Evolutionary conservation across 345 rosid genomes (phyloP), one percentile per base, ranked within the genome.

Genomic region (Atalantia buxifolia): DNA sequence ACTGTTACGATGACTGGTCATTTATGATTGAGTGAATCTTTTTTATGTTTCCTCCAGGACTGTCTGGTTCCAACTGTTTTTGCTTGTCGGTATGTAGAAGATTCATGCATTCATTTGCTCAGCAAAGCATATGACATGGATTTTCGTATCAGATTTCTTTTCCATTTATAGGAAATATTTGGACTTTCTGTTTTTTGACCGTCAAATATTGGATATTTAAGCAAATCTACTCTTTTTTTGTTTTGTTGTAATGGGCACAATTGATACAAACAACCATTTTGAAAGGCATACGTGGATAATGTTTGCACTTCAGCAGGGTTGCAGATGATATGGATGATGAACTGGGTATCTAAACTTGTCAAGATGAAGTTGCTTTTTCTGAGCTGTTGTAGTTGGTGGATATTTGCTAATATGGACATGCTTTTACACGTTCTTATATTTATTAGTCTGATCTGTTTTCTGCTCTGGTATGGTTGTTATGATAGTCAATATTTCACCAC

Each of bases 21-120:
- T 69, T 45, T 42, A 75, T n/a, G 63, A 73, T 53, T n/a, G 27
- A 59, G 69, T 55, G 62, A 74, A 57, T 38, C 30, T 35, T 69
- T 30, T 21, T 42, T 70, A 33, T 27, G 9, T 69, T 65, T 72
- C 38, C 74, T 53, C 27, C 24, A 19, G 21, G 25, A 42, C 67
- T 31, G 25, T 57, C 50, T 45, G 19, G 30, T 68, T 73, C 25
- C 45, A 27, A 33, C 69, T n/a, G 59, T 66, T 48, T 66, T 66
- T 4, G n/a, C 74, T 77, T 77, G 77, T 68, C 60, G 8, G 50
- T 77, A 48, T 72, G 14, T 28, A 33, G 28, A 24, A 66, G 74
- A 27, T 77, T 77, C 38, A 1, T 50, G 71, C 72, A 25, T 60
- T 57, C 71, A 74, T 74, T 59, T 22, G 10, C 16, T 24, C 38